Evolutionary conservation across 164 flowering plant species (phyloP).

Genomic region (Umbilicus rupestris): DNA sequence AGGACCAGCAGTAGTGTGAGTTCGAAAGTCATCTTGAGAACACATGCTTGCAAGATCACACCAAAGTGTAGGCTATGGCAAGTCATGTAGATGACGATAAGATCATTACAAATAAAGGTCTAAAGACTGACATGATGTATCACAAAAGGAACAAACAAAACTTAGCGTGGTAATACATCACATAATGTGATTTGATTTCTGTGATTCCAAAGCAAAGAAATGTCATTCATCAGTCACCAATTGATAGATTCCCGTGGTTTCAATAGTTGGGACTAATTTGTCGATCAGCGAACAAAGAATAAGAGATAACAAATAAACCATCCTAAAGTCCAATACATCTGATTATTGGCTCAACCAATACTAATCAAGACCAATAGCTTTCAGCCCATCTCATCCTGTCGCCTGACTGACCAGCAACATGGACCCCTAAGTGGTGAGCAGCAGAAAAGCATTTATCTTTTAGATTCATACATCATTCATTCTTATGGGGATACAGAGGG

Average conservation of each 20-base stretch:
- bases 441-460: constrained; percentile 7
- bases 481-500: constrained; percentile 3
- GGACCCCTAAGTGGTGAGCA: constrained; percentile 1
- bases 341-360: constrained; percentile 6
- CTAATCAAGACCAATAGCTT: constrained; percentile 7
- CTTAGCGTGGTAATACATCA: constrained; percentile 3
- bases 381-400: constrained; percentile 6
- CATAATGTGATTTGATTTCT: constrained; percentile 3
- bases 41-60: background rate
- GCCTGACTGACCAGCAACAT: background rate
- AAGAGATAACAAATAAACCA: background rate
- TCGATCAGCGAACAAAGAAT: constrained; percentile 1
- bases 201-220: constrained; percentile 1
- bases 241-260: constrained; percentile 6
- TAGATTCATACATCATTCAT: background rate
- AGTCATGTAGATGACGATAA: background rate
- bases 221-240: constrained; percentile 1
- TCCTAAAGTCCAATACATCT: constrained; percentile 1
- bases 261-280: constrained; percentile 2
- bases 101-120: constrained; percentile 1
- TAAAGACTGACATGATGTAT: constrained; percentile 4
- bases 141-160: background rate
- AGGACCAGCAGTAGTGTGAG: background rate
- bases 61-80: background rate
- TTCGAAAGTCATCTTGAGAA: background rate